Percentiles rank a stretch among this genome's conserved stretches.
phyloP scores from a whole-genome alignment of 148 eudicot genomes.

The Amaranthus hypochondriacus region DNA sequence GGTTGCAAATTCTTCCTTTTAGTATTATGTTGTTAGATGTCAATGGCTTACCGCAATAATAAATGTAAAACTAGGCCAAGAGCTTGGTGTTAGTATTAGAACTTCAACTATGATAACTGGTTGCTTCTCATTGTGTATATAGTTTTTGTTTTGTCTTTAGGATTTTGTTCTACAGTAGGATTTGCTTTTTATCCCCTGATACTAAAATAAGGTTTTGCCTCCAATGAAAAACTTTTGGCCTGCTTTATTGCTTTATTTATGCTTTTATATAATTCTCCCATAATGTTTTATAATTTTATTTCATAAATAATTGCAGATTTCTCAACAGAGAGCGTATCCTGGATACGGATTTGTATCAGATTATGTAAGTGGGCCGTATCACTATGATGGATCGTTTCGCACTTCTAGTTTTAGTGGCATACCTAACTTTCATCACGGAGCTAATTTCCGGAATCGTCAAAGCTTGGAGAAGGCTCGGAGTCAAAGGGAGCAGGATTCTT shows the following conservation, averaged over 20 bases:
- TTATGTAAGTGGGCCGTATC: conserved; percentile 45
- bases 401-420: conserved; percentile 39
- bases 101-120: background rate
- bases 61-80: background rate
- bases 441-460: conserved; percentile 42
- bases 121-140: background rate
- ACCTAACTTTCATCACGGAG: conserved; percentile 45
- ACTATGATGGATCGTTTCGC: conserved; percentile 51
- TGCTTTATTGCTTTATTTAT: background rate
- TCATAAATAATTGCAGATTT: conserved; percentile 34
- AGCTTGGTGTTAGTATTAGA: background rate
- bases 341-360: conserved; percentile 60
- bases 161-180: background rate
- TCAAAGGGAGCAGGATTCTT: conserved; percentile 56
- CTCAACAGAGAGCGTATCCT: conserved; percentile 62
- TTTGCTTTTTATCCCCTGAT: background rate
- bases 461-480: conserved; percentile 59
- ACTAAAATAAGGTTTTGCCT: background rate
- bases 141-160: background rate
- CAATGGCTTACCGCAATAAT: background rate
- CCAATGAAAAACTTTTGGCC: background rate
- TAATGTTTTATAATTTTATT: background rate
- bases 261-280: too few relatives aligned
- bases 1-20: conserved; percentile 35
- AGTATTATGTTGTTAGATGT: background rate